phyloP scores from a whole-genome alignment of 1,284 basidiomycete species.

The Agroathelia rolfsii region DNA sequence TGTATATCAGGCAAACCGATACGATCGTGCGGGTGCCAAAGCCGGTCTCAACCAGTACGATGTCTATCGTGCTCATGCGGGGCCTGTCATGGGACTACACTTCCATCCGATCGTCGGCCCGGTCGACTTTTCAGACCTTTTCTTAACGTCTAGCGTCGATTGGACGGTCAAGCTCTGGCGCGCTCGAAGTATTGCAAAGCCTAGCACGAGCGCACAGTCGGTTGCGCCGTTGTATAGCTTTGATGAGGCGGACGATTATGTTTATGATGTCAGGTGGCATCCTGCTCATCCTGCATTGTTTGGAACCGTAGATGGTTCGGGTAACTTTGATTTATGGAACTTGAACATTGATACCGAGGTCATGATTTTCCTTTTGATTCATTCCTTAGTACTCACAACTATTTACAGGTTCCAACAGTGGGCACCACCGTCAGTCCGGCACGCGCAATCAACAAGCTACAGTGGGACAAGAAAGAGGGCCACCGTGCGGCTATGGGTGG shows the following conservation, averaged over 20 bases:
- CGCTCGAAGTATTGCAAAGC: constrained; percentile 58
- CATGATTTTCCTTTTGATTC: constrained; percentile 6
- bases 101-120: constrained; percentile 89
- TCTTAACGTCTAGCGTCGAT: constrained; percentile 85
- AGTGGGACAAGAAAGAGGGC: constrained; percentile 39
- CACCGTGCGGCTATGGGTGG: constrained; percentile 39
- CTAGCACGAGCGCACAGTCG: constrained; percentile 39
- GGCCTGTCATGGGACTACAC: constrained; percentile 86
- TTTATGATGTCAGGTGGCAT: constrained; percentile 99
- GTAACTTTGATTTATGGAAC: constrained; percentile 95
- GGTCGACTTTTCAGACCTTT: constrained; percentile 92
- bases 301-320: constrained; percentile 88
- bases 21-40: constrained; percentile 93
- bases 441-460: constrained; percentile 71
- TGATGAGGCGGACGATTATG: constrained; percentile 95
- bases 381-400: constrained; percentile 8
- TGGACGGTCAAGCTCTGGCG: constrained; percentile 97
- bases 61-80: constrained; percentile 86
- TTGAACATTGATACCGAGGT: constrained; percentile 92
- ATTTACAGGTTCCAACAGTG: constrained; percentile 64
- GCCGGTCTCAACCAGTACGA: constrained; percentile 89
- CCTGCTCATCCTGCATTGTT: constrained; percentile 91
- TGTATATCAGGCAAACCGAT: constrained; percentile 90
- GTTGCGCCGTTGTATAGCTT: constrained; percentile 80
- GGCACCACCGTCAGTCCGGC: constrained; percentile 65